Percentiles rank a stretch among this genome's conserved stretches.
Evolutionary conservation across 352 stramenopile genomes (phyloP).

Genomic region (Hyaloperonospora arabidopsidis): DNA sequence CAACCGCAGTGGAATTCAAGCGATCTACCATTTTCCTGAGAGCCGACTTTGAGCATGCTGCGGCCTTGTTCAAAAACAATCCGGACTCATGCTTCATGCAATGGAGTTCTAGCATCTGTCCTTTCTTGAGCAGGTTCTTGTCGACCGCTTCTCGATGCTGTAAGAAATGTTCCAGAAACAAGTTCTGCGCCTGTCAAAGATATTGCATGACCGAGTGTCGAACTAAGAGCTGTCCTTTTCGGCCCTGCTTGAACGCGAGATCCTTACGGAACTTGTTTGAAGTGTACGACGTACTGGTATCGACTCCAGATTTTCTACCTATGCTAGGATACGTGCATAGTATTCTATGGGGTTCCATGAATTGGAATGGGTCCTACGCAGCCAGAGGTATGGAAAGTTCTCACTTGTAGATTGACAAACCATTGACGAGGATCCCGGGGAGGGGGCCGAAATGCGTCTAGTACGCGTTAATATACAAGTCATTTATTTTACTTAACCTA

Average conservation of each 20-base stretch:
- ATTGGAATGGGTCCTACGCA: too few species aligned
- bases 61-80: background rate
- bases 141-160: background rate
- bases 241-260: background rate
- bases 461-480: too few species aligned
- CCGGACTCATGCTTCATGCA: background rate
- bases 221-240: background rate
- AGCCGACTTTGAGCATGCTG: background rate
- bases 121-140: background rate
- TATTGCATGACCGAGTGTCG: constrained; percentile 9
- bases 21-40: background rate
- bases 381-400: too few species aligned
- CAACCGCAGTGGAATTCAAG: background rate
- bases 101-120: background rate
- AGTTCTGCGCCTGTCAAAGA: constrained; percentile 17
- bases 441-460: too few species aligned
- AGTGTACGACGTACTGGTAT: too few species aligned
- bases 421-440: too few species aligned
- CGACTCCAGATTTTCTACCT: too few species aligned
- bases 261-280: too few species aligned
- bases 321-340: too few species aligned
- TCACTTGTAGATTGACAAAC: too few species aligned
- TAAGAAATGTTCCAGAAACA: constrained; percentile 12
- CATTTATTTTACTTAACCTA: too few species aligned
- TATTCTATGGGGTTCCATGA: too few species aligned